phyloP scores from a whole-genome alignment of 2,329 filamentous ascomycete species.

The Phialocephala subalpina region DNA sequence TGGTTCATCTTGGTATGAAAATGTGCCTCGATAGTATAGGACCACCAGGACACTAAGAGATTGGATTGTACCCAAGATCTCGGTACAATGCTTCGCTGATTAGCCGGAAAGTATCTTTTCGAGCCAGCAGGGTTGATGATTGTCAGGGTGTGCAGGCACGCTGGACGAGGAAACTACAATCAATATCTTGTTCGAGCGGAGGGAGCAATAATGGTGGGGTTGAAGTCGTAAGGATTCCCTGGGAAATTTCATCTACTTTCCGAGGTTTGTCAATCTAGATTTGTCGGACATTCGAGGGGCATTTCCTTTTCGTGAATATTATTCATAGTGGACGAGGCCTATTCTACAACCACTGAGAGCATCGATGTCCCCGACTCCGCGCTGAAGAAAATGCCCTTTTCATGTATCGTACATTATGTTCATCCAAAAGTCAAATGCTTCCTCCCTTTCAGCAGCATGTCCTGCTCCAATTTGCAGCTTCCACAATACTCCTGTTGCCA shows the following conservation, averaged over 20 bases:
- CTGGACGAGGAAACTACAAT: too few relatives aligned
- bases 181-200: too few relatives aligned
- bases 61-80: background rate
- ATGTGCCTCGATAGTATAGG: too few relatives aligned
- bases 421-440: constrained; percentile 37
- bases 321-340: background rate
- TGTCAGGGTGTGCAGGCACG: too few relatives aligned
- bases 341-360: background rate
- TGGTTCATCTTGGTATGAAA: too few relatives aligned
- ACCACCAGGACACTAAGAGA: background rate
- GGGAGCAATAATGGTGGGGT: too few relatives aligned
- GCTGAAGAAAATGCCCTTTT: background rate
- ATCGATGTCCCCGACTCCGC: background rate
- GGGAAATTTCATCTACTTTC: too few relatives aligned
- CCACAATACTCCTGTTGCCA: constrained; percentile 70
- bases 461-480: constrained; percentile 57
- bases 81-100: background rate
- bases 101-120: background rate
- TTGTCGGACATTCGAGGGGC: background rate
- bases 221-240: too few relatives aligned
- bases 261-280: background rate
- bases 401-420: constrained; percentile 7
- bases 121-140: too few relatives aligned
- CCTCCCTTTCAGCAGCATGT: constrained; percentile 36
- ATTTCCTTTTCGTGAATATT: background rate